Evolutionary conservation across 768 basidiomycete genomes (phyloP).

Genomic region (Leucogyrophana mollusca): DNA sequence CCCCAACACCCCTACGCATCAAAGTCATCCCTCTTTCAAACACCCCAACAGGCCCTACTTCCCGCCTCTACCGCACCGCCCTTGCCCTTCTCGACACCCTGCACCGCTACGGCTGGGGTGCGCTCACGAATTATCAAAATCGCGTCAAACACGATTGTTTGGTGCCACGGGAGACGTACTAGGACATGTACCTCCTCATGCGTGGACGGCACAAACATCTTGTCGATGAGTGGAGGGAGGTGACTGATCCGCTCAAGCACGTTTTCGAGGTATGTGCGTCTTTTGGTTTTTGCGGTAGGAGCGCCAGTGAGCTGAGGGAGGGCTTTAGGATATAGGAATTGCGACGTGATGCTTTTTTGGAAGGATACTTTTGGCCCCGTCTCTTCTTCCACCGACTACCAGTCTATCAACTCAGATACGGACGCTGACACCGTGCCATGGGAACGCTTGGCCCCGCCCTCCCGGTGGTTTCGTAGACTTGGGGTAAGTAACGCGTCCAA

Average conservation of each 20-base stretch:
- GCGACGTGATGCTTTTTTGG: conserved; percentile 93
- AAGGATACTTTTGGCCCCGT: conserved; percentile 66
- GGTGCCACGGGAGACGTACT: too few species aligned
- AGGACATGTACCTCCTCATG: conserved; percentile 85
- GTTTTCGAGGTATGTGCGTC: too few species aligned
- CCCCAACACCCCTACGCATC: too few species aligned
- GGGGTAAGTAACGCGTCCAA: conserved; percentile 50
- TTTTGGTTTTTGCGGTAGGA: too few species aligned
- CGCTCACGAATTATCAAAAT: too few species aligned
- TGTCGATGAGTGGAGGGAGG: too few species aligned
- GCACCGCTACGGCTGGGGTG: too few species aligned
- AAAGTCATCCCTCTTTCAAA: conserved; percentile 45
- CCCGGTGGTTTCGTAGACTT: conserved; percentile 86
- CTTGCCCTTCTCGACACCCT: conserved; percentile 78
- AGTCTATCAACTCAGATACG: conserved; percentile 8
- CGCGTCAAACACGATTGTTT: too few species aligned
- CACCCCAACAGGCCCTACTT: conserved; percentile 47
- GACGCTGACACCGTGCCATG: conserved; percentile 46
- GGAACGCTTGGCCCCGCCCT: conserved; percentile 75
- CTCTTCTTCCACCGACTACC: neutral
- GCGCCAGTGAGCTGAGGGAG: too few species aligned
- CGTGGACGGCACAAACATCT: conserved; percentile 81
- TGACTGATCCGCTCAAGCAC: too few species aligned
- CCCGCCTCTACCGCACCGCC: conserved; percentile 78
- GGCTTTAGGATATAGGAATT: conserved; percentile 95